Base-by-base conservation (phyloP, 140 eudicot genomes). In the Oenanthe javanica region DNA sequence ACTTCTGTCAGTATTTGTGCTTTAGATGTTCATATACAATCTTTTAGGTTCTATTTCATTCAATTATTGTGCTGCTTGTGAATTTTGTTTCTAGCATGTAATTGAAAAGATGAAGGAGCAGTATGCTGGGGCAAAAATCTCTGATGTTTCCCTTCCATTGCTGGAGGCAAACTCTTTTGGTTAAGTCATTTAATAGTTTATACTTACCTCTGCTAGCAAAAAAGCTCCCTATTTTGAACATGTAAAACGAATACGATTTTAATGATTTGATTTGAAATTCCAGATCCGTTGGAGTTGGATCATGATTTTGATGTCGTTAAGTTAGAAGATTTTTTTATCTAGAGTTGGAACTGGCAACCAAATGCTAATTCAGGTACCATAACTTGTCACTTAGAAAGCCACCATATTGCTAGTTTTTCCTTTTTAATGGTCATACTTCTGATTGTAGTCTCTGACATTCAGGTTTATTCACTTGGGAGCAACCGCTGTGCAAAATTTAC, bases 391-490 rank as follows among this genome's bases (percentile, higher is more conserved):
- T 47, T 63, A 42, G 36, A 72, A 69, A 7, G 36, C 83, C 72
- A 73, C 21, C 18, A 69, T 5, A 75, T 48, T 50, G 3, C 25
- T 49, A 27, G 23, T 70, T 6, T 59, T 69, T 14, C 15, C 4
- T 36, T 16, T 6, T 52, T n/a, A 42, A 9, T 46, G 36, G n/a
- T 25, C 45, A 0, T 38, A 6, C 21, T 25, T 23, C 79, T 75
- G 9, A 75, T 49, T n/a, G 0, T 74, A 14, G 5, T 48, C 43
- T 18, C 64, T 72, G 51, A 55, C 31, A 49, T 84, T 75, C 86
- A 94, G 98, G 87, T 95, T 76, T 89, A 83, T 78, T 95, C 99
- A 67, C 36, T 23, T 61, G 99, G 99, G 81, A 95, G 99, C 87
- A 86, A 79, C 74, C 90, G 80, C 57, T 86, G 95, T 87, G 89